Base-by-base conservation (phyloP, 495 filamentous ascomycete species). In the Articulospora tetracladia region DNA sequence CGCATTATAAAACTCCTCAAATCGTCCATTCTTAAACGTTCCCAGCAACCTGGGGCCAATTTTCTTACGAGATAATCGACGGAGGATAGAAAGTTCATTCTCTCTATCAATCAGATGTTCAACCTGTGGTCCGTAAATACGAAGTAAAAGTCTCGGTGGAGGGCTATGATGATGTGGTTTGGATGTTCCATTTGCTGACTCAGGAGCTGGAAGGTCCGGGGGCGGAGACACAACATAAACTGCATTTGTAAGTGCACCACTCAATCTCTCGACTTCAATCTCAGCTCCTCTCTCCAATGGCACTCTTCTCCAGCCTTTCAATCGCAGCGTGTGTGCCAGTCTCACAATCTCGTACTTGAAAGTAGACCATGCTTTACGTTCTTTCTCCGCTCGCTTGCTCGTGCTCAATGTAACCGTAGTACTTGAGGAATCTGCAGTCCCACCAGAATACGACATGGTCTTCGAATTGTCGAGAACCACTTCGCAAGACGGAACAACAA, bases 31-130 rank as follows among this genome's bases (percentile, higher is more conserved):
- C 10, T 76, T 78, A 69, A 99, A 99, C 2, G 91, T 97, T 8
- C 95, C 94, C 0, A 98, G 77, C n/a, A 99, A 76, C 22, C 91
- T 85, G 13, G 94, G 94, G 3, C 94, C 94, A 55, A 99, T 99
- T 59, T 87, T 88, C 80, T 97, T 94, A 32, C 88, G 83, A 13
- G 91, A 91, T 17, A 99, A 83, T 13, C 94, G 87, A 46, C 87
- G 83, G 20, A 99, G 80, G 53, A 98, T 94, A 51, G 85, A 83
- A 27, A 99, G 76, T 73, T 99, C 94, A 24, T 85, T 91, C 58
- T 96, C 88, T 47, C 94, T 81, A 71, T 99, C 93, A 63, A 99
- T 98, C 27, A 99, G 78, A 73, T 98, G 93, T 59, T 94, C 92
- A 4, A 93, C 95, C 66, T 98, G 91, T 6, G 94, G 92, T 0